Conservation (phyloP, 2,329 filamentous ascomycete species). For the Podosphaera fusca region DNA sequence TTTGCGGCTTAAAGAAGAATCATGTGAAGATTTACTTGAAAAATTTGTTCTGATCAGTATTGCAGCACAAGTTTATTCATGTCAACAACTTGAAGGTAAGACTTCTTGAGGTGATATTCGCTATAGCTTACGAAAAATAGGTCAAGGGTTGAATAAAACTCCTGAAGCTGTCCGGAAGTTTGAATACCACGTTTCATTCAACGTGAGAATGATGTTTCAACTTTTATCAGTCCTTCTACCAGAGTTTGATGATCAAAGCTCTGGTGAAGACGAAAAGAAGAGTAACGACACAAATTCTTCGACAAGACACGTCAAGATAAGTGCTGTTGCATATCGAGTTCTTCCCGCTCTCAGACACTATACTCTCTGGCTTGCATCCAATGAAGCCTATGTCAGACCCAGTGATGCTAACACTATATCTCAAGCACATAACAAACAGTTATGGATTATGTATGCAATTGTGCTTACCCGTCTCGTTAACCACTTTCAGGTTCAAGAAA, state of each 20-base stretch:
- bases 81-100: constrained; percentile 33
- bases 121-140: constrained; percentile 11
- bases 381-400: constrained; percentile 25
- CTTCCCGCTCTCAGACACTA: constrained; percentile 43
- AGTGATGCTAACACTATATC: constrained; percentile 22
- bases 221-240: constrained; percentile 46
- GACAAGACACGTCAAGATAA: constrained; percentile 24
- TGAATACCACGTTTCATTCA: constrained; percentile 51
- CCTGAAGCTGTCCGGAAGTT: constrained; percentile 21
- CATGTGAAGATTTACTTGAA: constrained; percentile 39
- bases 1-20: constrained; percentile 45
- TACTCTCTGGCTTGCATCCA: constrained; percentile 40
- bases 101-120: not conserved
- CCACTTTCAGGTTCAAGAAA: constrained; percentile 31
- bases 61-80: constrained; percentile 54
- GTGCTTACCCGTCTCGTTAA: constrained; percentile 34
- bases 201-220: constrained; percentile 51
- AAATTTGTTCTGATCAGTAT: constrained; percentile 76
- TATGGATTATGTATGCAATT: constrained; percentile 44
- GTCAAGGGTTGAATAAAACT: constrained; percentile 18
- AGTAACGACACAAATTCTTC: constrained; percentile 19
- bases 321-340: constrained; percentile 33
- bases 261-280: constrained; percentile 20
- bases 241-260: constrained; percentile 33
- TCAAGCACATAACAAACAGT: constrained; percentile 30